phyloP scores from a whole-genome alignment of 2,329 filamentous ascomycete species.

The Curvularia hawaiiensis region DNA sequence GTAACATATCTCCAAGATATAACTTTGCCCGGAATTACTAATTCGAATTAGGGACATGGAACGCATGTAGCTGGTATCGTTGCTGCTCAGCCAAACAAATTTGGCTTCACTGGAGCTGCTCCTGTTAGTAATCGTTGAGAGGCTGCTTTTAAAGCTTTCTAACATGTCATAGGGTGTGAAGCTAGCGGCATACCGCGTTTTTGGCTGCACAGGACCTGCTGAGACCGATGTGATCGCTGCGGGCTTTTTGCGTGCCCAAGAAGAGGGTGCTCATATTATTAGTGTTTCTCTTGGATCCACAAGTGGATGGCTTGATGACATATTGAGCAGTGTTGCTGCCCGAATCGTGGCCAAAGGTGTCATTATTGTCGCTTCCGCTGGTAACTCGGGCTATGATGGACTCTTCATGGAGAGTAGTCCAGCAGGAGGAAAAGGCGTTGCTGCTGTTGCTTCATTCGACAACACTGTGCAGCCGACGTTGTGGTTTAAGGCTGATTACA shows the following conservation, averaged over 20 bases:
- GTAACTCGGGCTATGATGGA: background rate
- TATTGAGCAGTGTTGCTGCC: background rate
- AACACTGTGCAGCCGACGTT: background rate
- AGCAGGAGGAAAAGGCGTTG: background rate
- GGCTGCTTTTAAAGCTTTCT: background rate
- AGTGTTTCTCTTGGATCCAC: background rate
- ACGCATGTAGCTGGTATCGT: conserved; percentile 2
- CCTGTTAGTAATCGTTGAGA: background rate
- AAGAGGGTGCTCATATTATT: conserved; percentile 1
- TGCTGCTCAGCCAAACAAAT: background rate
- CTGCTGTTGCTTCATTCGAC: background rate
- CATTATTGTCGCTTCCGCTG: background rate
- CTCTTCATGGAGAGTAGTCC: background rate
- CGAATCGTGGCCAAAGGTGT: background rate
- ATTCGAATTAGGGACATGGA: background rate
- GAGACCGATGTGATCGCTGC: background rate
- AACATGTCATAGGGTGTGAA: background rate
- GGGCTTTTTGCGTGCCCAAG: background rate
- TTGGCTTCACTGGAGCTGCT: background rate
- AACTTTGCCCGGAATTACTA: too few species aligned
- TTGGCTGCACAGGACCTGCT: background rate
- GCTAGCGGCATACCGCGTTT: background rate
- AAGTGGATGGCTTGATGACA: background rate
- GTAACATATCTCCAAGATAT: too few species aligned
- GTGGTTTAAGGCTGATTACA: background rate